Evolutionary conservation across 345 rosid species (phyloP), one percentile per base, ranked within the genome.

Genomic region (Combretum micranthum): DNA sequence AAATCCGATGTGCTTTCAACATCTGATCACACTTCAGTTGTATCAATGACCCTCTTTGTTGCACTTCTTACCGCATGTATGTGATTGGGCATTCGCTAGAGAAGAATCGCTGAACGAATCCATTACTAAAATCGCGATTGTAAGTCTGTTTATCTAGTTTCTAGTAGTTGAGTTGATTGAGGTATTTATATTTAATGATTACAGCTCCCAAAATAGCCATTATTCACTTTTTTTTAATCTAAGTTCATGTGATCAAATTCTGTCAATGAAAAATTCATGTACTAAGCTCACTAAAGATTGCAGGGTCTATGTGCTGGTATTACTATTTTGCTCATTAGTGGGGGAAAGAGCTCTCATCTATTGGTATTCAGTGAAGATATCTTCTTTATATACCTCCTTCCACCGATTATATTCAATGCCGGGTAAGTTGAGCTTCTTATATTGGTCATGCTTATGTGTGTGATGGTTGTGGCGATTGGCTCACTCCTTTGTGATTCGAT

Each of bases 361-460:
- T 26, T 73, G 43, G 76, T 77, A 32, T 77, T 77, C 51, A 74
- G 78, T 49, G 82, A 77, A 55, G 82, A 77, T 47, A 59, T 77
- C 12, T 77, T 77, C 73, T 77, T 77, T 50, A 77, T 77, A 23
- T 77, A 77, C 68, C 82, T 77, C 50, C 82, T 77, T 26, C 82
- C 82, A 3, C 82, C 82, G 13, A 77, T 77, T 26, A 73, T 77
- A 37, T 77, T 77, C 50, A 77, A 77, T 55, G 82, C 82, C 15
- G 82, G 82, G 82, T 73, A 32, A 56, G 72, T 63, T 25, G 14
- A 16, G 26, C 13, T 32, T 46, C 39, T 7, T 32, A 7, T 32
- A 32, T 32, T 32, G 9, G 10, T 32, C 10, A 32, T 32, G 39
- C 39, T 32, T 32, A 32, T 32, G 9, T 32, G 6, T 32, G 5